Base-by-base conservation (phyloP, 1,284 basidiomycete species). In the Takashimella koratensis region DNA sequence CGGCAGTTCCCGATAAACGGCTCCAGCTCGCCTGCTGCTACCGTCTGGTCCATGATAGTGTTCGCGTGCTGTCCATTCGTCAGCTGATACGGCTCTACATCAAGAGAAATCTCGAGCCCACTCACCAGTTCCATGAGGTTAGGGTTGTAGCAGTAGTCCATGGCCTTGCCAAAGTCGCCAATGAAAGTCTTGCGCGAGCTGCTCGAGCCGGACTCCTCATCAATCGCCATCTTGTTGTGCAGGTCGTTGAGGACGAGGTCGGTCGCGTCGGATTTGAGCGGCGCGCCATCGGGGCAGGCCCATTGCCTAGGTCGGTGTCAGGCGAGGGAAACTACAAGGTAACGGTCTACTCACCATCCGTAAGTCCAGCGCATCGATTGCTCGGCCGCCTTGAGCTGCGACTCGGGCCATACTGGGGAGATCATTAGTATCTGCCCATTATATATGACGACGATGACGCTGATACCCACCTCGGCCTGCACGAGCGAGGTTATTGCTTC, bases 81-180 rank as follows among this genome's bases (percentile, higher is more conserved):
- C n/a, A n/a, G n/a, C n/a, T n/a, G n/a, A n/a, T n/a, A n/a, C n/a
- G n/a, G n/a, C n/a, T n/a, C n/a, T n/a, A n/a, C n/a, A n/a, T n/a
- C n/a, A n/a, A n/a, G n/a, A n/a, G n/a, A n/a, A n/a, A n/a, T n/a
- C n/a, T n/a, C n/a, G n/a, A n/a, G n/a, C n/a, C n/a, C 12, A 60
- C 65, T 58, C 43, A 70, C 69, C 39, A 65, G 44, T 3, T 56
- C 49, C 43, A 68, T 63, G 41, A 75, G 24, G 10, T 68, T 62
- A 1, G 70, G 64, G 52, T 75, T 72, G 23, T 63, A 58, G 53
- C 73, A 75, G 27, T 63, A 66, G 48, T 75, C 70, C 13, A 54
- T 58, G 21, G 53, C 58, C 46, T 54, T 57, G 41, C 64, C 60
- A 45, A 65, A 66, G 50, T 75, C 69, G 45, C 57, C 65, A 13